Percentiles rank a stretch among this genome's conserved stretches.
Evolutionary conservation across 2,329 filamentous ascomycete species (phyloP).

Genomic region (Colletotrichum kahawae): DNA sequence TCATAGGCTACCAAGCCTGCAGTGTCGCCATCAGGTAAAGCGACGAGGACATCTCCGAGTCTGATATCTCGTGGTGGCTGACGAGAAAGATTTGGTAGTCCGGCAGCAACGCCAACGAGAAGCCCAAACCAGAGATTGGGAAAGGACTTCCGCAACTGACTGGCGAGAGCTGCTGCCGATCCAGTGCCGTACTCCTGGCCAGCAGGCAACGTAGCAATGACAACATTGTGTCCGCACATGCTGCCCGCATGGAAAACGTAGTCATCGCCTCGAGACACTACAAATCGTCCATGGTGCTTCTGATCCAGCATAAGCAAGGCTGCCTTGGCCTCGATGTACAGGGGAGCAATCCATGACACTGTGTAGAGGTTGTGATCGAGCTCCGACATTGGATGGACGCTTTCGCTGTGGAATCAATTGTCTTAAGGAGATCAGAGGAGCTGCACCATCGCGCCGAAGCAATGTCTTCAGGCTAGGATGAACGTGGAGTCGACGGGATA

Average conservation of each 20-base stretch:
- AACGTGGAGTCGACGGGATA: too few relatives aligned
- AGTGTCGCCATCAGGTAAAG: conserved; percentile 26
- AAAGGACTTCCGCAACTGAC: conserved; percentile 20
- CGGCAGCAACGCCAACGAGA: conserved; percentile 40
- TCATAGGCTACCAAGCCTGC: conserved; percentile 36
- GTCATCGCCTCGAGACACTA: conserved; percentile 34
- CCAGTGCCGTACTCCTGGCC: conserved; percentile 39
- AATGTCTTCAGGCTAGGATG: too few relatives aligned
- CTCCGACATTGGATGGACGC: not conserved
- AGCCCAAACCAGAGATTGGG: conserved; percentile 41
- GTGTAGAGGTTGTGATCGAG: conserved; percentile 28
- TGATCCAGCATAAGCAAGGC: conserved; percentile 39
- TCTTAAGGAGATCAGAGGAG: too few relatives aligned
- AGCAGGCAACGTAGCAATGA: conserved; percentile 37
- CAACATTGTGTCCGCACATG: conserved; percentile 38
- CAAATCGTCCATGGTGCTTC: conserved; percentile 34
- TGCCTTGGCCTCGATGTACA: conserved; percentile 39
- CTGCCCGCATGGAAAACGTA: conserved; percentile 41
- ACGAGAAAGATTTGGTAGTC: conserved; percentile 31
- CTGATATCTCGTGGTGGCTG: conserved; percentile 36
- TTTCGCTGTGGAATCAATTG: too few relatives aligned
- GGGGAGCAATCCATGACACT: conserved; percentile 41
- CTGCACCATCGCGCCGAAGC: too few relatives aligned
- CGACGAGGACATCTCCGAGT: conserved; percentile 42
- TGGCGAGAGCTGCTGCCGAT: conserved; percentile 35